A percentile compares a stretch with the other conserved stretches of the same genome.
Conservation (phyloP, 495 filamentous ascomycete species). For the Tuber indicum region DNA sequence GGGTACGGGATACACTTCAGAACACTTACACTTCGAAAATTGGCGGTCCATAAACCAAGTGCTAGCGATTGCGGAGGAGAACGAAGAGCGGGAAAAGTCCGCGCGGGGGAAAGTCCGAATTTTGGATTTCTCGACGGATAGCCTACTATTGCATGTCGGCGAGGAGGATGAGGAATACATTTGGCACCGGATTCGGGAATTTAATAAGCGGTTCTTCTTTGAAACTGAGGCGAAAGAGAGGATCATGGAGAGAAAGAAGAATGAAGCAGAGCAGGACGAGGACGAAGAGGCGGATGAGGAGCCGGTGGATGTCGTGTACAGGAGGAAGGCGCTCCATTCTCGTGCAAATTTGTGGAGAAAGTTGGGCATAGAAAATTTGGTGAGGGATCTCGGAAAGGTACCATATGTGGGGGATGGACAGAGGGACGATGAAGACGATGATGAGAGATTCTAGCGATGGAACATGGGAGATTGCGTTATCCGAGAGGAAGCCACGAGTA, state of each 20-base stretch:
- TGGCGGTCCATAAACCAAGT: not conserved
- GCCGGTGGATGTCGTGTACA: not conserved
- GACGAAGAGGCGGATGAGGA: not conserved
- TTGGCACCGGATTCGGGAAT: not conserved
- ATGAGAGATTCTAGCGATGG: not conserved
- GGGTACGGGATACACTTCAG: not conserved
- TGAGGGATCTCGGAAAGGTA: not conserved
- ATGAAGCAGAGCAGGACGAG: not conserved
- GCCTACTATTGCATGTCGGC: not conserved
- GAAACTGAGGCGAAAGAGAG: not conserved
- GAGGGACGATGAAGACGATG: not conserved
- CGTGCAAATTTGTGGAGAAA: not conserved
- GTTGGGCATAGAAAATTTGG: not conserved
- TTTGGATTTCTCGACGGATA: not conserved
- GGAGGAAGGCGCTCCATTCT: constrained; percentile 1
- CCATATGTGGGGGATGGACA: not conserved
- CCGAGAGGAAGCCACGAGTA: not conserved
- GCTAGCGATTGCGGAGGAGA: not conserved
- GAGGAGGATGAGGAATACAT: not conserved
- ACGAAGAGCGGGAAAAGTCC: not conserved
- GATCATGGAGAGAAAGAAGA: not conserved
- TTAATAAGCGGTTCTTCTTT: not conserved
- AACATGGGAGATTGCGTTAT: not conserved
- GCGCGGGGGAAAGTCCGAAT: not conserved
- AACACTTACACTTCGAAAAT: constrained; percentile 1